Evolutionary conservation across 179 eudicot genomes (phyloP).

Genomic region (Beta lomatogona): DNA sequence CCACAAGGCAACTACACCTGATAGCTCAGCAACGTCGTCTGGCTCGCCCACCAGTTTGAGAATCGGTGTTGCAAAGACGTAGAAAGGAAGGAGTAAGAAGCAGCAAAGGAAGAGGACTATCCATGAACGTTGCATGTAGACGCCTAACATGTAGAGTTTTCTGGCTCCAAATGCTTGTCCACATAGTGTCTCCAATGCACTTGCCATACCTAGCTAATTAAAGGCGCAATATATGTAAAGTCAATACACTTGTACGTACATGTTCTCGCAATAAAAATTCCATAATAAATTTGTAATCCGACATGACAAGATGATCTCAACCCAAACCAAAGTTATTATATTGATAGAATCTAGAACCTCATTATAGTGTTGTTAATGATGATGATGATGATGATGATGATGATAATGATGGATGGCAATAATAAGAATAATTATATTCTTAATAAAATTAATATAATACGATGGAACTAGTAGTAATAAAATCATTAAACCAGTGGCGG

Average conservation of each 20-base stretch:
- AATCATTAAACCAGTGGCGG: no score
- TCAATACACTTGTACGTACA: neutral
- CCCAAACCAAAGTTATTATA: no score
- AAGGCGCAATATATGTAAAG: neutral
- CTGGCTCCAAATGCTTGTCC: constrained; percentile 48
- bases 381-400: no score
- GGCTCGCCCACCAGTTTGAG: constrained; percentile 36
- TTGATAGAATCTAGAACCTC: no score
- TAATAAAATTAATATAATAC: no score
- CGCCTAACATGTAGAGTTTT: constrained; percentile 36
- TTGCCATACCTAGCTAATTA: constrained; percentile 45
- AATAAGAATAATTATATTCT: no score
- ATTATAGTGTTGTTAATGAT: no score
- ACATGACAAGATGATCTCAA: no score
- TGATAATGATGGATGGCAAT: no score
- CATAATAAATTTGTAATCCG: no score
- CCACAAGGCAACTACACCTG: constrained; percentile 35
- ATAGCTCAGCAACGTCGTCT: constrained; percentile 36
- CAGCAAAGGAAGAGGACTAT: constrained; percentile 48
- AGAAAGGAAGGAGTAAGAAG: constrained; percentile 37
- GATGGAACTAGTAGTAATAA: no score
- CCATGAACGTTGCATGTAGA: constrained; percentile 48
- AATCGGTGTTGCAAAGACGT: constrained; percentile 36
- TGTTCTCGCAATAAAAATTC: no score
- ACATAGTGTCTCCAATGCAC: constrained; percentile 44